Percentiles rank a stretch among this genome's conserved stretches.
These are phyloP conservation scores for Naumovozyma baii DNA, from an alignment of 805 yeast genomes.

Conservation along the genomic window DNA sequence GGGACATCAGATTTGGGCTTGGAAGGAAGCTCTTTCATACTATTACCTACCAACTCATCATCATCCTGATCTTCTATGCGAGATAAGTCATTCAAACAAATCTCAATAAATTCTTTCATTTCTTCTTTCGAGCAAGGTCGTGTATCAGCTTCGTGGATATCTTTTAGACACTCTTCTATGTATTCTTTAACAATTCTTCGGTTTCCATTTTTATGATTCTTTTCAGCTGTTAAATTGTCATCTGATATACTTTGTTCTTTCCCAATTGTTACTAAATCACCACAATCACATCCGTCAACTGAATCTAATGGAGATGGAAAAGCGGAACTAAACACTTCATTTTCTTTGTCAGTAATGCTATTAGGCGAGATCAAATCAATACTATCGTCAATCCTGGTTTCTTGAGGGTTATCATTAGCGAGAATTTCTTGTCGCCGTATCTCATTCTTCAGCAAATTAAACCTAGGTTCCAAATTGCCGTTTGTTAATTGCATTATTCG, in stretches of 20 bases:
- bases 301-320: not conserved
- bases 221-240: not conserved
- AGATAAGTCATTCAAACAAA: not conserved
- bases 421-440: not conserved
- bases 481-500: no score
- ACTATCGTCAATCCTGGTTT: not conserved
- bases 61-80: no score
- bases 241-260: no score
- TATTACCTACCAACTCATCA: no score
- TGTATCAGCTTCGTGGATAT: not conserved
- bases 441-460: no score
- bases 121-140: not conserved
- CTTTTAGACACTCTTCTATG: not conserved
- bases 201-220: not conserved
- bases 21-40: no score
- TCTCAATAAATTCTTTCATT: not conserved
- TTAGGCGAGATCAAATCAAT: not conserved
- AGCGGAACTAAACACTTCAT: not conserved
- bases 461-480: no score
- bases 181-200: not conserved
- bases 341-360: not conserved
- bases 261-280: no score
- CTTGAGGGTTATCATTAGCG: not conserved
- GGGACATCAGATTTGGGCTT: no score
- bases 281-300: not conserved